Conservation (phyloP, 148 eudicot genomes). For the Vaccinium darrowii region DNA sequence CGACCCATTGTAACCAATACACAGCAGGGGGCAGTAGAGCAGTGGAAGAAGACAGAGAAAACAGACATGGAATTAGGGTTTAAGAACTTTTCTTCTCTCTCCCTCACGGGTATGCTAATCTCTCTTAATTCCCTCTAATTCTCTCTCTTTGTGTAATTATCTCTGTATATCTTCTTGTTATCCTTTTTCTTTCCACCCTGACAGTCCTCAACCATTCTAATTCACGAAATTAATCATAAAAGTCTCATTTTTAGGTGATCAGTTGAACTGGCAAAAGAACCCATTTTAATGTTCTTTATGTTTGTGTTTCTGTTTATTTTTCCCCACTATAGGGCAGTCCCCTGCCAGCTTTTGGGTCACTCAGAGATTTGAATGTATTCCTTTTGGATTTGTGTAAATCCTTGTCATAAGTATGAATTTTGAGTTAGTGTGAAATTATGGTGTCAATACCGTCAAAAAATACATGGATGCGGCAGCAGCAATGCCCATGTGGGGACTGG, state of each 20-base stretch:
- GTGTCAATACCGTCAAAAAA: conserved; percentile 24
- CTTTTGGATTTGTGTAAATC: background rate
- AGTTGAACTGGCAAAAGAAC: background rate
- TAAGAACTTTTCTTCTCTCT: background rate
- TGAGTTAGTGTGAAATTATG: conserved; percentile 20
- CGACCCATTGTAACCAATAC: background rate
- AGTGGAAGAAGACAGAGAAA: background rate
- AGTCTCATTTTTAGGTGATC: background rate
- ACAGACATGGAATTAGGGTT: conserved; percentile 5
- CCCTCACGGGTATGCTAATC: conserved; percentile 8
- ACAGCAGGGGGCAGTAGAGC: background rate
- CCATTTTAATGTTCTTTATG: background rate
- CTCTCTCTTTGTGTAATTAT: background rate
- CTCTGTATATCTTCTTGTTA: background rate
- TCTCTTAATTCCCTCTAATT: background rate
- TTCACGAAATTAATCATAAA: background rate
- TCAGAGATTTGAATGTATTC: conserved; percentile 2
- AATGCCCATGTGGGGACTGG: conserved; percentile 59
- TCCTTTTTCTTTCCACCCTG: background rate
- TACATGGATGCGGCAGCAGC: conserved; percentile 42
- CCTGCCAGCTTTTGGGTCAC: conserved; percentile 13
- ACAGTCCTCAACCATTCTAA: background rate
- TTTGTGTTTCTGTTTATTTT: background rate
- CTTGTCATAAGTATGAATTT: background rate
- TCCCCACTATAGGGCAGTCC: background rate